A percentile compares a stretch with the other conserved stretches of the same genome.
These are phyloP conservation scores for Lentinula edodes DNA, from an alignment of 768 basidiomycete genomes.

Conservation along the genomic window DNA sequence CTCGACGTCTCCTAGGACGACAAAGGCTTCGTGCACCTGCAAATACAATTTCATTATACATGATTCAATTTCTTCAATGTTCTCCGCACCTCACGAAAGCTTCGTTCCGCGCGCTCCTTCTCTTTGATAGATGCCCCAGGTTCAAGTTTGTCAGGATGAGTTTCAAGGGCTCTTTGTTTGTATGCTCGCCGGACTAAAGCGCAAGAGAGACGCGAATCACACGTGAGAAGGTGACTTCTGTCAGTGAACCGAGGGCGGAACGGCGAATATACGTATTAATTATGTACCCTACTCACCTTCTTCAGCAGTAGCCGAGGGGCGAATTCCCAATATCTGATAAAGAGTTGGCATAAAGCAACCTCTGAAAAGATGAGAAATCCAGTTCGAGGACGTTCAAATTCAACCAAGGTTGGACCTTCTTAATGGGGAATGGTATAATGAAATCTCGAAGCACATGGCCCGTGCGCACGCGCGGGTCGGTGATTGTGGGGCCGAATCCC, in stretches of 20 bases:
- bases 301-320: not conserved
- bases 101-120: slow-evolving; percentile 47
- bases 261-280: not conserved
- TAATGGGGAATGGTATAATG: not conserved
- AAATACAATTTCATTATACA: not conserved
- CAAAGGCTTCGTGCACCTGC: slow-evolving; percentile 61
- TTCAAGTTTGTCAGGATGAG: slow-evolving; percentile 69
- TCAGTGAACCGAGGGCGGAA: not conserved
- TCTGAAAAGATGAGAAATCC: not conserved
- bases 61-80: slow-evolving; percentile 5
- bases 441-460: not conserved
- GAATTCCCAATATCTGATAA: slow-evolving; percentile 1
- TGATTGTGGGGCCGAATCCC: not conserved
- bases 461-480: not conserved
- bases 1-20: slow-evolving; percentile 47
- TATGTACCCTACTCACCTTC: not conserved
- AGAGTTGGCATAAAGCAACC: not conserved
- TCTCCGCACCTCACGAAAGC: slow-evolving; percentile 52
- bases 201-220: not conserved
- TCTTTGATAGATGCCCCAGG: slow-evolving; percentile 44
- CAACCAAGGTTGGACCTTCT: not conserved
- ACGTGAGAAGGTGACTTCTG: not conserved
- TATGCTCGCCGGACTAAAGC: slow-evolving; percentile 59
- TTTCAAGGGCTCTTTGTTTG: slow-evolving; percentile 60
- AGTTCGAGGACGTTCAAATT: not conserved